Base-by-base conservation (phyloP, 768 basidiomycete species). In the Podaxis carcinomalis region DNA sequence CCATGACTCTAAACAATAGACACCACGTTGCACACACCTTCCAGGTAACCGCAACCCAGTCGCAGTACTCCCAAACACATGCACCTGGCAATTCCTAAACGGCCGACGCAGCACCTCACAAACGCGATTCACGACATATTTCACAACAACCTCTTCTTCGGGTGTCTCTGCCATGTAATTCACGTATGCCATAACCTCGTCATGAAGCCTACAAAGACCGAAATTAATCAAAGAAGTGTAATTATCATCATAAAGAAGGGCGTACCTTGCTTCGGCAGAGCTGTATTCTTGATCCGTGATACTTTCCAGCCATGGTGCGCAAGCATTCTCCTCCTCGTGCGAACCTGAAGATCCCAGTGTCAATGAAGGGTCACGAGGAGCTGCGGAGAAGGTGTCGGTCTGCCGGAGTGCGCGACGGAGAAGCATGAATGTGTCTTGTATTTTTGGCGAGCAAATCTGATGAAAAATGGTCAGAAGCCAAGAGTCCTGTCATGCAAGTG, bases 21-120 rank as follows among this genome's bases (percentile, higher is more conserved):
- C 42, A 44, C 16, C 42, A 44, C 42, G n/a, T 44, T 44, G n/a
- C 7, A 70, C 83, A 64, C 57, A 87, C 88, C 84, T 84, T 56
- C 75, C 78, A 3, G 88, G 88, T 0, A 89, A 75, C 66, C 83
- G 83, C 50, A 89, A 72, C 27, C 81, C 80, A 6, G 83, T 86
- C 36, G 82, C 80, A 61, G 78, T 80, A 67, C 85, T 86, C 2
- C 89, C 89, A 67, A 86, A 89, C 5, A 84, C 70, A 39, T 78
- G 70, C 1, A 89, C 78, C 16, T 73, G 70, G 2, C 80, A 80
- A 56, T 77, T 75, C 0, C 69, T 68, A 70, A 83, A 84, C 5
- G 77, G 69, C n/a, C 69, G 62, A 37, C 70, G 64, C n/a, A 88
- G 74, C 0, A 82, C 73, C 13, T 74, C 69, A 14, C 77, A 73